phyloP scores from a whole-genome alignment of 176 grass and related monocot species.

The bread wheat (Triticum aestivum) region IWGSC_CS_RefSeq_v2.1 NC_057809.1:410564301-410564800 shows the following conservation, averaged over 20 bases:
- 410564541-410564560: neutral
- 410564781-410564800: constrained; percentile 93
- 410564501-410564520: constrained; percentile 2
- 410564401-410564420: no score
- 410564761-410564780: constrained; percentile 30
- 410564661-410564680: constrained; percentile 66
- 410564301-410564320: no score
- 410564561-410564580: constrained; percentile 11
- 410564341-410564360: no score
- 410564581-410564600: constrained; percentile 77
- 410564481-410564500: constrained; percentile 36
- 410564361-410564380: no score
- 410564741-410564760: constrained; percentile 11
- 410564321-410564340: no score
- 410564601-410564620: constrained; percentile 87
- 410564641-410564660: constrained; percentile 85
- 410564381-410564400: no score
- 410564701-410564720: constrained; percentile 14
- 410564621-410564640: constrained; percentile 90
- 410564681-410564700: constrained; percentile 1
- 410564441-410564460: no score
- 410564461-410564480: constrained; percentile 24
- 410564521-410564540: constrained; percentile 20
- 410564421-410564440: no score
- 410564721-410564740: neutral